These are phyloP conservation scores for Metarhizium sp. DNA, from an alignment of 2,329 filamentous ascomycete species.

Conservation along the genomic window DNA sequence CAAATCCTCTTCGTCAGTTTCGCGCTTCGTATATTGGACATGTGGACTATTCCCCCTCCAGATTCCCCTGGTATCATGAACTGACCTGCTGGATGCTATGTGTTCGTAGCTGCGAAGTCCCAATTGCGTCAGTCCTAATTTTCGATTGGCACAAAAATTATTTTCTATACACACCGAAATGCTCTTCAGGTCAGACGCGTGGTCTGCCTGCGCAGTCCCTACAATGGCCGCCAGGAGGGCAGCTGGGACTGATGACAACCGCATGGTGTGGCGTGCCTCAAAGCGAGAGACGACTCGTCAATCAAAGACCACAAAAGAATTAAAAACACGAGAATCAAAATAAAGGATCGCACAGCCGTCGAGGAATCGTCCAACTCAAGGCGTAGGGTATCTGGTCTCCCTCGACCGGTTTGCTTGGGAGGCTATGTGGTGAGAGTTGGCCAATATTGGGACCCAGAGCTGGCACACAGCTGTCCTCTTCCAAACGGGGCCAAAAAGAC, in stretches of 20 bases:
- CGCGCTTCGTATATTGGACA: not conserved
- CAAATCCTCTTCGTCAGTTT: conserved; percentile 7
- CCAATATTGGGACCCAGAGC: conserved; percentile 2
- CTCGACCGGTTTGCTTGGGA: conserved; percentile 1
- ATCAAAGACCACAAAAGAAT: not conserved
- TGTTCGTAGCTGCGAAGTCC: conserved; percentile 59
- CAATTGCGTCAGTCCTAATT: not conserved
- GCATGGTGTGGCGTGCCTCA: conserved; percentile 27
- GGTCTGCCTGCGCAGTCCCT: conserved; percentile 39
- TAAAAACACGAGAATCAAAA: not conserved
- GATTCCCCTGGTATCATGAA: conserved; percentile 12
- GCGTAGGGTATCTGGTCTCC: conserved; percentile 4
- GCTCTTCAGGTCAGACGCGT: conserved; percentile 41
- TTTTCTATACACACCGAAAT: conserved; percentile 32
- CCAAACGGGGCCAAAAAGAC: conserved; percentile 2
- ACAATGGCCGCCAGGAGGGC: conserved; percentile 40
- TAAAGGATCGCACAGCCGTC: conserved; percentile 1
- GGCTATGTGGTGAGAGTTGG: not conserved
- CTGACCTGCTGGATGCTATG: conserved; percentile 73
- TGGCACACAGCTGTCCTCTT: conserved; percentile 16
- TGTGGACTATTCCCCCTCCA: not conserved
- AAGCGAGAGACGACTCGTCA: not conserved
- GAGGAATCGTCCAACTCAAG: conserved; percentile 5
- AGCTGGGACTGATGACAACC: conserved; percentile 36
- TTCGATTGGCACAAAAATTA: not conserved